Conservation (phyloP, 176 grass and related monocot genomes). For the Pontederia paniculata region DNA sequence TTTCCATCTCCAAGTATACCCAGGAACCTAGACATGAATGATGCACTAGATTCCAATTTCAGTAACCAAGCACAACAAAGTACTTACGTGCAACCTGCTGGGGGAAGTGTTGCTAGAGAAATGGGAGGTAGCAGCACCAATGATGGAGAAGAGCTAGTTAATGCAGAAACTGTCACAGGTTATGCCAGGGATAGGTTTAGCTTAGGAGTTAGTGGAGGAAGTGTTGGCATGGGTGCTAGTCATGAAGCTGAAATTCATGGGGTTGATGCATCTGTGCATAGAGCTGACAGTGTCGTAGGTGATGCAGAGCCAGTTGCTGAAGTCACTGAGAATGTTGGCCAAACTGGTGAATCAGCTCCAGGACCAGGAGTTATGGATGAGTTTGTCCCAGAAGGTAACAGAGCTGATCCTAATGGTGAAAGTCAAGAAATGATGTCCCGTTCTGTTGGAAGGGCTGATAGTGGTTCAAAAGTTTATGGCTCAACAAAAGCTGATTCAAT, state of each 20-base stretch:
- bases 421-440: constrained; percentile 84
- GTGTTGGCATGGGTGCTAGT: constrained; percentile 95
- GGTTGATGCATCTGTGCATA: constrained; percentile 69
- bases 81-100: constrained; percentile 58
- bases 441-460: constrained; percentile 71
- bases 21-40: constrained; percentile 72
- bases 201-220: constrained; percentile 83
- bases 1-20: constrained; percentile 67
- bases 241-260: constrained; percentile 99
- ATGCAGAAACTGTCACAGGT: constrained; percentile 60
- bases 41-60: constrained; percentile 73
- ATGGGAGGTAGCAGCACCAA: constrained; percentile 95
- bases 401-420: constrained; percentile 57
- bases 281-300: constrained; percentile 70
- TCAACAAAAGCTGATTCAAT: constrained; percentile 87
- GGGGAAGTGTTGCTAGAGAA: constrained; percentile 72
- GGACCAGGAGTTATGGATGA: constrained; percentile 80
- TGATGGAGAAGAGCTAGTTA: constrained; percentile 88
- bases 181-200: constrained; percentile 74
- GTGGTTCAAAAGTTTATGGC: constrained; percentile 82
- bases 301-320: constrained; percentile 78
- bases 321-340: constrained; percentile 84
- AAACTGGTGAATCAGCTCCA: constrained; percentile 83
- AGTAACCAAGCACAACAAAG: constrained; percentile 96
- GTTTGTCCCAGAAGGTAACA: constrained; percentile 43